These are phyloP conservation scores for Camelina neglecta DNA, from an alignment of 345 rosid genomes.

Conservation along the genomic window DNA sequence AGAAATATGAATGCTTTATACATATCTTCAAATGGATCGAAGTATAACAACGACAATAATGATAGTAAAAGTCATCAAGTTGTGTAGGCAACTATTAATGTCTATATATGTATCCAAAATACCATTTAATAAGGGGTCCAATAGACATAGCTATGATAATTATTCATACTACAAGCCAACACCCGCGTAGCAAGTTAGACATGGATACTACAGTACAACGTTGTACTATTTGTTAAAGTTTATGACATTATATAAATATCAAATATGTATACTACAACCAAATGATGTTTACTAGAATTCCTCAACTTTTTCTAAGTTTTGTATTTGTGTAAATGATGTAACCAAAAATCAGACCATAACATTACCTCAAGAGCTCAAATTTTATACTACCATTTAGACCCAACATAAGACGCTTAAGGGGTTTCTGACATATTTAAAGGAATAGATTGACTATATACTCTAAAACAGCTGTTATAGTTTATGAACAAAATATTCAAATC, in stretches of 20 bases:
- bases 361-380: too few relatives aligned
- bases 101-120: background rate
- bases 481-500: background rate
- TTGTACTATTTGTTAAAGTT: background rate
- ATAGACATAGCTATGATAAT: background rate
- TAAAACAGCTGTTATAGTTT: background rate
- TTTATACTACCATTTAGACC: too few relatives aligned
- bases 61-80: conserved; percentile 15
- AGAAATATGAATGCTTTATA: too few relatives aligned
- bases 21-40: too few relatives aligned
- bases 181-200: background rate
- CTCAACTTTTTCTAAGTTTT: too few relatives aligned
- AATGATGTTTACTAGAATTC: too few relatives aligned
- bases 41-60: too few relatives aligned
- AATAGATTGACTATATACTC: background rate
- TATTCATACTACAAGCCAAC: conserved; percentile 25
- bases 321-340: too few relatives aligned
- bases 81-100: conserved; percentile 12
- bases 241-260: background rate
- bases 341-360: too few relatives aligned
- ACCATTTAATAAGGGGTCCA: conserved; percentile 13
- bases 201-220: conserved; percentile 3
- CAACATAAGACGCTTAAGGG: too few relatives aligned
- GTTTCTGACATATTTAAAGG: too few relatives aligned
- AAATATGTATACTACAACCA: too few relatives aligned